These are phyloP conservation scores for Hysterium pulicare DNA, from an alignment of 2,329 filamentous ascomycete species.

Conservation along the genomic window DNA sequence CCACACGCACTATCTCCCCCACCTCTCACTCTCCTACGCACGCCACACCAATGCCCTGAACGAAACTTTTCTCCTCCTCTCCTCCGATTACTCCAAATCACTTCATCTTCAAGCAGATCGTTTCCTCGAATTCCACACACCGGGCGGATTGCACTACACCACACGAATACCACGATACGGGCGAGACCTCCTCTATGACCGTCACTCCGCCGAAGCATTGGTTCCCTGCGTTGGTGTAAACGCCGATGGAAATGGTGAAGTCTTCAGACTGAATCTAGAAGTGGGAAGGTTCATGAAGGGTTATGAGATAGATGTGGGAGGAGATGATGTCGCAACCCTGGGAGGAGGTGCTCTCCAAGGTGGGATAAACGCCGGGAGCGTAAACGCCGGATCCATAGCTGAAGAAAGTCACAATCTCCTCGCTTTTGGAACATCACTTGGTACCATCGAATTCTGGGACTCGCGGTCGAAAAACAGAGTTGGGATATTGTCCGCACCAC, in stretches of 20 bases:
- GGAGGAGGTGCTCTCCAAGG: conserved; percentile 79
- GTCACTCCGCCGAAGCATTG: conserved; percentile 76
- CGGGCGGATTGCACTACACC: conserved; percentile 80
- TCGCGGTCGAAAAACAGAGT: conserved; percentile 77
- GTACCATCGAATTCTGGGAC: conserved; percentile 98
- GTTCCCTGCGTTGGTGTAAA: conserved; percentile 87
- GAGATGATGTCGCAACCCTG: conserved; percentile 66
- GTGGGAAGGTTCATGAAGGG: conserved; percentile 90
- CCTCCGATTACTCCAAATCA: conserved; percentile 89
- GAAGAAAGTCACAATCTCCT: conserved; percentile 85
- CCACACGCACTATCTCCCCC: conserved; percentile 90
- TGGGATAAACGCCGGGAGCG: conserved; percentile 77
- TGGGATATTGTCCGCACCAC: conserved; percentile 64
- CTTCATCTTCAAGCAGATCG: conserved; percentile 90
- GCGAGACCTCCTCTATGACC: conserved; percentile 82
- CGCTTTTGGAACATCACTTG: conserved; percentile 89
- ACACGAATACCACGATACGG: conserved; percentile 92
- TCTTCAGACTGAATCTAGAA: conserved; percentile 89
- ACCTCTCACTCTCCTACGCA: conserved; percentile 88
- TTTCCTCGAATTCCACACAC: conserved; percentile 88
- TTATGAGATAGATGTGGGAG: conserved; percentile 86
- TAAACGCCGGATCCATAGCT: conserved; percentile 83
- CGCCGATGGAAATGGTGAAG: conserved; percentile 80
- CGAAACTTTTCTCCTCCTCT: conserved; percentile 83
- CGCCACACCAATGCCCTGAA: conserved; percentile 91